Base-by-base conservation (phyloP, 1,284 basidiomycete genomes). In the Pisolithus thermaeus region DNA sequence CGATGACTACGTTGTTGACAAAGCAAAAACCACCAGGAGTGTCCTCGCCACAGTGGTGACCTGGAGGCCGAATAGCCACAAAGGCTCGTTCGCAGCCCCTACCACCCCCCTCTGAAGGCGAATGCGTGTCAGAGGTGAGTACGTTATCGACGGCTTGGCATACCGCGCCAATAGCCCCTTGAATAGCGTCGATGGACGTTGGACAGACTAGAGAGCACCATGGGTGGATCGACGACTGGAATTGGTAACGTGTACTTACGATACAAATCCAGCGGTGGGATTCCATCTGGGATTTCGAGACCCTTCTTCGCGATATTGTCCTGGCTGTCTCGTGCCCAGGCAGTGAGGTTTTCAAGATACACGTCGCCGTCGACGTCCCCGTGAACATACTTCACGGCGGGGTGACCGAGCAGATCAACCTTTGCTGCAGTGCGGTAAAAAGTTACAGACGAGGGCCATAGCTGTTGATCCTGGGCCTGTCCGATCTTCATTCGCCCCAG, bases 1-100 rank as follows among this genome's bases (percentile, higher is more conserved):
- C 94, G 3, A 98, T 81, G 1, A 87, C 84, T 0, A 95, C 90
- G 62, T 98, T 98, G 64, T 98, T 97, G 38, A 97, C 80, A 63
- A 96, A 92, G 69, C 92, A 97, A 67, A 92, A 93, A 0, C 93
- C 94, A n/a, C 84, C 86, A 0, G 94, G 93, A 0, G 79, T 79
- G 56, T 90, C 81, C 68, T 92, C 89, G 2, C 88, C 88, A 61
- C 91, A 94, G 61, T 93, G 92, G 71, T 93, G 92, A 0, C 92
- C 92, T 1, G 92, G 92, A 1, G 92, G 92, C 36, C 92, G 71
- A 25, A 94, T 78, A 0, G 82, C 85, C 16, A 89, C 90, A 66
- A 94, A 94, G 0, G 87, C 89, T 43, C 81, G 78, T 18, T 42
- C 25, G 25, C 38, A 36, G 7, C 22, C 14, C 14, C n/a, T 23